Base-by-base conservation (phyloP, 345 rosid genomes). In the Gossypium rotundifolium region DNA sequence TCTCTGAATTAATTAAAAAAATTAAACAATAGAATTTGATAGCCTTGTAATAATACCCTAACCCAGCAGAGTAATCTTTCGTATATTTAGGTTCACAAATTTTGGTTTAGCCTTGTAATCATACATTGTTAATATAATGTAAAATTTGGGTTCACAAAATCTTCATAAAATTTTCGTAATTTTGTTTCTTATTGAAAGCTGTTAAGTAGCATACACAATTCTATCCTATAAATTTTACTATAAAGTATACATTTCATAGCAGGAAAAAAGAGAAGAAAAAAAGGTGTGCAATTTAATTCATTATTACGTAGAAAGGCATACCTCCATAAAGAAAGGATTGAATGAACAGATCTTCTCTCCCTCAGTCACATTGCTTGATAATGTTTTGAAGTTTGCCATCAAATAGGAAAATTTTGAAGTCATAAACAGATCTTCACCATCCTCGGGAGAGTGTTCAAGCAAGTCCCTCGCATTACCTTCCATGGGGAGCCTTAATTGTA, bases 281-380 rank as follows among this genome's bases (percentile, higher is more conserved):
- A 18, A 57, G 2, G 7, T 9, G 4, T 22, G 57, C 33, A 44
- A 10, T 23, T 20, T 45, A 60, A 61, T 58, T 73, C 23, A 51
- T 62, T 44, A 54, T 2, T 20, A 17, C 45, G 7, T 71, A 46
- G 23, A 75, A 77, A 77, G 59, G 33, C 52, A 55, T 85, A 89
- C 98, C 97, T 88, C 97, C 97, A 85, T 87, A 95, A n/a, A n/a
- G n/a, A n/a, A n/a, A n/a, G n/a, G n/a, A n/a, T n/a, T n/a, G n/a
- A n/a, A n/a, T n/a, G n/a, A n/a, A n/a, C n/a, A n/a, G n/a, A n/a
- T 29, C 4, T 29, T 29, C 4, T 29, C 33, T 3, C 4, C 33
- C 33, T 3, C 33, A 29, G 33, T 29, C 33, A 0, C 5, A 29
- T 29, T 29, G 33, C 33, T 29, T 1, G 33, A 29, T 29, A 29